Conservation (phyloP, 1,284 basidiomycete species). For the Cryptococcus deneoformans region DNA sequence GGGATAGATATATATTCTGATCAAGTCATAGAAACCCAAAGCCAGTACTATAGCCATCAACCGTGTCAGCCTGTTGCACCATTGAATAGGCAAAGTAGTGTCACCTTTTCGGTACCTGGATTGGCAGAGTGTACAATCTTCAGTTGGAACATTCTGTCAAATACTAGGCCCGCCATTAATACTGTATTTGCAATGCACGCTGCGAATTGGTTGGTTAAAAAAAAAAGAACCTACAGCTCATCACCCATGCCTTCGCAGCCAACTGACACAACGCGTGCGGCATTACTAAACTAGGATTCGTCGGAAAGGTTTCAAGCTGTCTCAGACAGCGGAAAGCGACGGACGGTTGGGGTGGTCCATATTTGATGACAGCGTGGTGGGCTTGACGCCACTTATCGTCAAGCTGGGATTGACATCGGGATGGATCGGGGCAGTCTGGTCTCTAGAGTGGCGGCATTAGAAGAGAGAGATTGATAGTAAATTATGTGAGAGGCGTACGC, state of each 20-base stretch:
- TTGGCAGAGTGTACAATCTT: slow-evolving; percentile 29
- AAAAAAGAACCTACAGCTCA: slow-evolving; percentile 61
- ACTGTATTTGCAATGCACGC: neutral
- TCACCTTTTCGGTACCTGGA: slow-evolving; percentile 43
- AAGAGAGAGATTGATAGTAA: slow-evolving; percentile 1
- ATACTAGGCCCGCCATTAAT: slow-evolving; percentile 57
- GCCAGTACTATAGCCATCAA: slow-evolving; percentile 14
- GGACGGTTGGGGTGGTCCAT: slow-evolving; percentile 57
- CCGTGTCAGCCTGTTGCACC: neutral
- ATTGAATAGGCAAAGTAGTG: neutral
- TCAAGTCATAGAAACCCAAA: slow-evolving; percentile 14
- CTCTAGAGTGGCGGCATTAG: slow-evolving; percentile 55
- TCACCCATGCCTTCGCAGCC: slow-evolving; percentile 79
- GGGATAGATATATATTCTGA: neutral
- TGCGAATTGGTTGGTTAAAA: neutral
- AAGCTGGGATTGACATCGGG: slow-evolving; percentile 75
- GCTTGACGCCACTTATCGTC: slow-evolving; percentile 92
- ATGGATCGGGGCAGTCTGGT: slow-evolving; percentile 74
- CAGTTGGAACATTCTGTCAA: slow-evolving; percentile 77
- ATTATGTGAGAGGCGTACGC: slow-evolving; percentile 13
- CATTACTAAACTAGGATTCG: slow-evolving; percentile 85
- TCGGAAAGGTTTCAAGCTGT: slow-evolving; percentile 59
- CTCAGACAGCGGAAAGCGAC: slow-evolving; percentile 25
- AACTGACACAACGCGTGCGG: slow-evolving; percentile 82
- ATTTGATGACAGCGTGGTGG: slow-evolving; percentile 80